Conservation (phyloP, 345 rosid species). For the Dipteronia sinensis region DNA sequence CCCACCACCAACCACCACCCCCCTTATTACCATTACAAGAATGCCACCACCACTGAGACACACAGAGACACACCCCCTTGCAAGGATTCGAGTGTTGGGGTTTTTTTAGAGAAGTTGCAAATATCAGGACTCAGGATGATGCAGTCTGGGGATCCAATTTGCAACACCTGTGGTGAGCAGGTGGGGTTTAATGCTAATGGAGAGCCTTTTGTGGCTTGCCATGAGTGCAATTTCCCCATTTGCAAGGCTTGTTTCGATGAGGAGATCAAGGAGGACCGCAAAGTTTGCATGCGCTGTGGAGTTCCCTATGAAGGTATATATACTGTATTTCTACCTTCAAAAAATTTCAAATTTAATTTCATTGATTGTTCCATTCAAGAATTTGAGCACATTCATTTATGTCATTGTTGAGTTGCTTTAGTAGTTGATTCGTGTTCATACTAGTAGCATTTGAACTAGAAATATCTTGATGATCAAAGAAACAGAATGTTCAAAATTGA, state of each 20-base stretch:
- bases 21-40: constrained; percentile 29
- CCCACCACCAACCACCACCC: constrained; percentile 47
- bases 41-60: constrained; percentile 10
- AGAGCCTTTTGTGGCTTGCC: constrained; percentile 75
- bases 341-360: background rate
- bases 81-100: constrained; percentile 13
- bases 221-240: constrained; percentile 84
- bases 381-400: background rate
- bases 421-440: background rate
- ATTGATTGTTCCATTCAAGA: background rate
- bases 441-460: background rate
- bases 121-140: constrained; percentile 49
- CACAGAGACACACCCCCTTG: constrained; percentile 11
- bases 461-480: constrained; percentile 7
- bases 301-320: constrained; percentile 66
- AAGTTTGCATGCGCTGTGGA: constrained; percentile 79
- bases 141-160: constrained; percentile 71
- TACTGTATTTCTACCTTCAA: background rate
- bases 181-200: constrained; percentile 68
- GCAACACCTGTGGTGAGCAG: constrained; percentile 85
- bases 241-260: constrained; percentile 86
- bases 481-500: too few species aligned
- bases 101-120: background rate
- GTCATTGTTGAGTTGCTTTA: background rate
- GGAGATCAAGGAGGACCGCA: constrained; percentile 82